Evolutionary conservation across 2,329 filamentous ascomycete species (phyloP).

Genomic region (Pyrenochaeta sp.): DNA sequence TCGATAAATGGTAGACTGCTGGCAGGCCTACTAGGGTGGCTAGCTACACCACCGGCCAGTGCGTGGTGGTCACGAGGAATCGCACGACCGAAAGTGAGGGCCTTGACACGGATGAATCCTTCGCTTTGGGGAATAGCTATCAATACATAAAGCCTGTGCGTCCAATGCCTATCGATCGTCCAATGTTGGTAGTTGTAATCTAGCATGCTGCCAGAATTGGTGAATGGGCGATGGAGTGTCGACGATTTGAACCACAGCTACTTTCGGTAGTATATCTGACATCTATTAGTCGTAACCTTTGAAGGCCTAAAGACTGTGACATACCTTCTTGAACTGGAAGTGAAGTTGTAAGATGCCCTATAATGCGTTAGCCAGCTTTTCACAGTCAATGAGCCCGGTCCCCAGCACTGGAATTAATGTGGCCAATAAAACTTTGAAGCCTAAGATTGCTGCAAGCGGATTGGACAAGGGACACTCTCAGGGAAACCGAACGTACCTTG

Average conservation of each 20-base stretch:
- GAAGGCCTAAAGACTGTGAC: constrained; percentile 19
- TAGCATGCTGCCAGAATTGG: neutral
- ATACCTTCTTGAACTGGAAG: constrained; percentile 98
- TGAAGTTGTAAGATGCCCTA: constrained; percentile 95
- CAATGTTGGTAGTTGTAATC: neutral
- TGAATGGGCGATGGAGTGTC: constrained; percentile 3
- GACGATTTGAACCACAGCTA: constrained; percentile 23
- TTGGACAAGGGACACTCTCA: neutral
- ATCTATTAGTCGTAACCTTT: constrained; percentile 27
- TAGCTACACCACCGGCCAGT: constrained; percentile 18
- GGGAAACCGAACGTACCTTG: constrained; percentile 71
- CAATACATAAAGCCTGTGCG: constrained; percentile 6
- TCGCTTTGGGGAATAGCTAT: constrained; percentile 10
- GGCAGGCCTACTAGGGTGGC: constrained; percentile 3
- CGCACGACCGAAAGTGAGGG: constrained; percentile 5
- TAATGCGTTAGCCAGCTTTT: constrained; percentile 38
- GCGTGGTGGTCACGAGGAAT: constrained; percentile 8
- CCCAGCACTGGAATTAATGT: too few relatives aligned
- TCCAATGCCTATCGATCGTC: constrained; percentile 4
- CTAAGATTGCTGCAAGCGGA: neutral
- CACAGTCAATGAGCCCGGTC: neutral
- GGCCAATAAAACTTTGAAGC: neutral
- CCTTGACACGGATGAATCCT: neutral
- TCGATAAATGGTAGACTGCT: constrained; percentile 1
- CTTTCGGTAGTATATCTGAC: constrained; percentile 59